These are phyloP conservation scores for Apiospora malaysiana DNA, from an alignment of 2,329 filamentous ascomycete genomes.

Conservation along the genomic window DNA sequence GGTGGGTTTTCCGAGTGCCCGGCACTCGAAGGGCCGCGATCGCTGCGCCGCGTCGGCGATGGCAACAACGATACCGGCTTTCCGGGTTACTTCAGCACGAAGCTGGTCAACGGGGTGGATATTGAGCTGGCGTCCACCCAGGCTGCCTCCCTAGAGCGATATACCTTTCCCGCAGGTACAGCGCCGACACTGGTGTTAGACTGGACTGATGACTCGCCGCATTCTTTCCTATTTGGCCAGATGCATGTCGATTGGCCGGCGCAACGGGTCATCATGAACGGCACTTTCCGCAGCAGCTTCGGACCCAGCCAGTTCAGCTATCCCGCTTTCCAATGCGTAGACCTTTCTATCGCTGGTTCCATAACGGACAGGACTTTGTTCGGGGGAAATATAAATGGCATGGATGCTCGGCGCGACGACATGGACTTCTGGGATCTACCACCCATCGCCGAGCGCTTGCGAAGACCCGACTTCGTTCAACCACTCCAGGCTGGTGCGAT, in stretches of 20 bases:
- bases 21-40: not conserved
- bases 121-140: slow-evolving; percentile 5
- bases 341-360: not conserved
- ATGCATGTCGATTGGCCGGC: slow-evolving; percentile 6
- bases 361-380: not conserved
- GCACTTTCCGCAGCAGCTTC: slow-evolving; percentile 16
- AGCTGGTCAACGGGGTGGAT: slow-evolving; percentile 2
- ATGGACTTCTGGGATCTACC: slow-evolving; percentile 9
- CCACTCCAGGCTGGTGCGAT: slow-evolving; percentile 11
- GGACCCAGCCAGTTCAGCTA: slow-evolving; percentile 13
- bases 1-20: not conserved
- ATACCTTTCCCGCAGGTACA: not conserved
- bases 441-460: not conserved
- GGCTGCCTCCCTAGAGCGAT: not conserved
- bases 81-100: slow-evolving; percentile 13
- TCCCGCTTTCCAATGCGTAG: not conserved
- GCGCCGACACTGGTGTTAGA: slow-evolving; percentile 10
- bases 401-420: slow-evolving; percentile 6
- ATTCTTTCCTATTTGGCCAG: not conserved
- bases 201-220: slow-evolving; percentile 17
- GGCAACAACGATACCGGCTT: not conserved
- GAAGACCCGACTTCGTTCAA: not conserved
- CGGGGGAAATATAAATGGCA: not conserved
- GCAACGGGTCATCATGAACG: slow-evolving; percentile 11
- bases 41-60: slow-evolving; percentile 5